These are phyloP conservation scores for Ophiostoma populinum DNA, from an alignment of 2,329 filamentous ascomycete species.

Conservation along the genomic window DNA sequence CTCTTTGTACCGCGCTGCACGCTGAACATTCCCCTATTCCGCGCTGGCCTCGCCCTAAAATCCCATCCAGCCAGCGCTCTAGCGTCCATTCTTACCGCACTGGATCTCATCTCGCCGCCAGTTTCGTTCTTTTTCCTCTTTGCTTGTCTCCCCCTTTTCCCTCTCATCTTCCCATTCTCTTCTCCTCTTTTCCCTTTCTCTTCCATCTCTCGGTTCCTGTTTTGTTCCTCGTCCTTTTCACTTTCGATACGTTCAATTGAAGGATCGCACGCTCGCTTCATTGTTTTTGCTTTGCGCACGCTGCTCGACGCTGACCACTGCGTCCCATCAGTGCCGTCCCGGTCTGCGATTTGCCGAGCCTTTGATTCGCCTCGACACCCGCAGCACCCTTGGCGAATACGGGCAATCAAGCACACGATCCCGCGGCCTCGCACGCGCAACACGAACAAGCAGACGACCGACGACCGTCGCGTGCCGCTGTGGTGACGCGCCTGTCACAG, in stretches of 20 bases:
- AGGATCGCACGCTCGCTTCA: constrained; percentile 1
- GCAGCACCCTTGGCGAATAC: no score
- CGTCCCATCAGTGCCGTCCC: no score
- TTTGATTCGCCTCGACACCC: no score
- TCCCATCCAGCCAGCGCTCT: no score
- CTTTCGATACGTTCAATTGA: constrained; percentile 1
- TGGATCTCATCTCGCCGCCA: no score
- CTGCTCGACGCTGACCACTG: background rate
- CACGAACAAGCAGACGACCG: background rate
- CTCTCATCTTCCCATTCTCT: no score
- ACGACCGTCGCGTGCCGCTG: background rate
- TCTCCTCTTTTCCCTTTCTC: background rate
- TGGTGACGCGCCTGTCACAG: background rate
- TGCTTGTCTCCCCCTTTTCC: constrained; percentile 1
- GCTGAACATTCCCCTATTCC: no score
- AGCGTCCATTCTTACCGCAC: no score
- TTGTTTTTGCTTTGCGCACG: background rate
- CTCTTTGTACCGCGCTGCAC: no score
- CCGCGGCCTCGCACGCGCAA: no score
- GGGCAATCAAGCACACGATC: no score
- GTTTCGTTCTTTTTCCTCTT: background rate
- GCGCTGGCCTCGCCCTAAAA: no score
- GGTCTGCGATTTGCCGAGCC: background rate
- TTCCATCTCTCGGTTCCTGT: background rate
- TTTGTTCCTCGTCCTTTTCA: constrained; percentile 1